phyloP scores from a whole-genome alignment of 2,329 filamentous ascomycete species.

The Trichoderma semiorbis region DNA sequence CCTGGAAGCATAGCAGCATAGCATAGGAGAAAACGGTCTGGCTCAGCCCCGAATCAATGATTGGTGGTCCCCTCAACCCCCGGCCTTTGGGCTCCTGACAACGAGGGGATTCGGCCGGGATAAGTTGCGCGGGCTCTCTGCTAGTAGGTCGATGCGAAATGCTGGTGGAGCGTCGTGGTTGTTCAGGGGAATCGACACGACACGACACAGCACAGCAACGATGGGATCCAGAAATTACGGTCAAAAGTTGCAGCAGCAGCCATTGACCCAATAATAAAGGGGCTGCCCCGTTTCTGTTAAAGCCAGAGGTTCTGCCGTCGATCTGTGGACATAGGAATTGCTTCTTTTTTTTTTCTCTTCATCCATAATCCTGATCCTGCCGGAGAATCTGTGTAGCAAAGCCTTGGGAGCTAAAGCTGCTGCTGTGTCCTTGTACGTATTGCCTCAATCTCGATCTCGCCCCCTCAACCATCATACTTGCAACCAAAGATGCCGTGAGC shows the following conservation, averaged over 20 bases:
- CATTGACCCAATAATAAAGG: constrained; percentile 6
- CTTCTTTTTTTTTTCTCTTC: background rate
- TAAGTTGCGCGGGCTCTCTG: background rate
- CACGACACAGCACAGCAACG: background rate
- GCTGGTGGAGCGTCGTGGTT: constrained; percentile 10
- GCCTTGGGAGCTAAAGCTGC: background rate
- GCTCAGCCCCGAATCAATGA: background rate
- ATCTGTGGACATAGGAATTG: background rate
- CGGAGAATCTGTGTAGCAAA: background rate
- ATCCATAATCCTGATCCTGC: background rate
- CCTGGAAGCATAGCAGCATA: background rate
- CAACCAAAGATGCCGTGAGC: background rate
- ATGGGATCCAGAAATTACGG: constrained; percentile 19
- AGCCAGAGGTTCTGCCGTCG: background rate
- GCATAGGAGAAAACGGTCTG: background rate
- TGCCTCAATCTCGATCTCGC: background rate
- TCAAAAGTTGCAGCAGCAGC: constrained; percentile 14
- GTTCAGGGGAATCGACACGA: background rate
- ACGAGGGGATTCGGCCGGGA: constrained; percentile 5
- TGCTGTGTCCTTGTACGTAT: background rate
- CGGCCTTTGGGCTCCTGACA: background rate
- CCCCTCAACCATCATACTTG: background rate
- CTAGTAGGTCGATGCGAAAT: constrained; percentile 15
- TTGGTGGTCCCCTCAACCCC: background rate
- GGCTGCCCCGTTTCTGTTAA: constrained; percentile 7